Conservation (phyloP, 352 stramenopile genomes). For the Globisporangium canariense region DNA sequence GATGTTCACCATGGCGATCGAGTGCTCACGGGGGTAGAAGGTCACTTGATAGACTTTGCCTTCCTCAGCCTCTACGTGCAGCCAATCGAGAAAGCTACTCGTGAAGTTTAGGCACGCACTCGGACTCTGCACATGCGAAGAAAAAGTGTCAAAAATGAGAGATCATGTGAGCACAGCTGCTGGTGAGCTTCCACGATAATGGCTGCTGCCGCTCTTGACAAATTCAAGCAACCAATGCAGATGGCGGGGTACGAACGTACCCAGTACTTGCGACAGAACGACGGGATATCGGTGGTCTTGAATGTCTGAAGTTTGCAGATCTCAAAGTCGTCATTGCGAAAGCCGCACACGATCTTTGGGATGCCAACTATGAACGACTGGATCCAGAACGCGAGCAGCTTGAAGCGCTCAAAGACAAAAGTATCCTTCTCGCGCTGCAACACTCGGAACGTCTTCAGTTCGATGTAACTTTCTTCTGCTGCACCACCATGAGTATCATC, state of each 20-base stretch:
- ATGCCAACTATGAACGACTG: slow-evolving; percentile 78
- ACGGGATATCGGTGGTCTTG: slow-evolving; percentile 53
- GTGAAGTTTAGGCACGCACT: slow-evolving; percentile 71
- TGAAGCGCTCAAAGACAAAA: slow-evolving; percentile 76
- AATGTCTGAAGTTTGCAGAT: slow-evolving; percentile 69
- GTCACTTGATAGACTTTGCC: slow-evolving; percentile 39
- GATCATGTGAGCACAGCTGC: neutral
- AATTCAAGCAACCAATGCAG: neutral
- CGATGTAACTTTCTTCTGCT: slow-evolving; percentile 37
- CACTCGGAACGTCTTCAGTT: slow-evolving; percentile 71
- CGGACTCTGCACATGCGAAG: slow-evolving; percentile 25
- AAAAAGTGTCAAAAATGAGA: neutral
- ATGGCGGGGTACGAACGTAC: slow-evolving; percentile 27
- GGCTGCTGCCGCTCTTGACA: neutral
- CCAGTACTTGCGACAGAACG: slow-evolving; percentile 70
- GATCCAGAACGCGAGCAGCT: slow-evolving; percentile 82
- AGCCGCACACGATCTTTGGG: slow-evolving; percentile 67
- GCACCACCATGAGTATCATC: slow-evolving; percentile 16
- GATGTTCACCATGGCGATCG: slow-evolving; percentile 36
- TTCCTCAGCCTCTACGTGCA: slow-evolving; percentile 38
- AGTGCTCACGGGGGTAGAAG: slow-evolving; percentile 49
- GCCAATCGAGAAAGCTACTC: slow-evolving; percentile 57
- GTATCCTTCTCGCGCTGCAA: slow-evolving; percentile 58
- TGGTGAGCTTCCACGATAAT: neutral
- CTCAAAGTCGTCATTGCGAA: slow-evolving; percentile 59